Evolutionary conservation across 768 basidiomycete genomes (phyloP).

Genomic region (Podaxis carcinomalis): DNA sequence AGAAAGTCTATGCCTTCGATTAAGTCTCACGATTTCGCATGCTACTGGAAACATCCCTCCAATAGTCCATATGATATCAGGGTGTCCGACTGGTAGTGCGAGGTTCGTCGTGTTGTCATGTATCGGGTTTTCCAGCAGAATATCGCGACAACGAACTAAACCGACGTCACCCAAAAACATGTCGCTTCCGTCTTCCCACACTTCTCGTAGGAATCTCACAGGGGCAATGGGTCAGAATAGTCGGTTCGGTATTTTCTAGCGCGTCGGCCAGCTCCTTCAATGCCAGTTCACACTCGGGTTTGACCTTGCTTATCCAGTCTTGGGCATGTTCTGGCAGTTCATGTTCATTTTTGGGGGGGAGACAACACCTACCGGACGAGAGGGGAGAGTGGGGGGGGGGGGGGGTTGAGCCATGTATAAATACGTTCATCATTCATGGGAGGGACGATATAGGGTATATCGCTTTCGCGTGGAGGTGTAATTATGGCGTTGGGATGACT

Average conservation of each 20-base stretch:
- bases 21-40: not conserved
- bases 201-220: slow-evolving; percentile 47
- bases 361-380: slow-evolving; percentile 28
- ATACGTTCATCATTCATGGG: slow-evolving; percentile 49
- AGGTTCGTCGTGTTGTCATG: slow-evolving; percentile 33
- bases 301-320: slow-evolving; percentile 23
- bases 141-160: slow-evolving; percentile 28
- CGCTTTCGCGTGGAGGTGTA: slow-evolving; percentile 50
- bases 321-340: slow-evolving; percentile 29
- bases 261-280: slow-evolving; percentile 28
- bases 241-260: slow-evolving; percentile 16
- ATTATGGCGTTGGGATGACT: slow-evolving; percentile 52
- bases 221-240: slow-evolving; percentile 45
- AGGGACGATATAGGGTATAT: slow-evolving; percentile 31
- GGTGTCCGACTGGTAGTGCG: slow-evolving; percentile 40
- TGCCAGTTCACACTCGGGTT: slow-evolving; percentile 22
- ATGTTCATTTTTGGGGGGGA: not conserved
- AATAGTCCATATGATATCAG: slow-evolving; percentile 54
- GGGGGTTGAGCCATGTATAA: slow-evolving; percentile 37
- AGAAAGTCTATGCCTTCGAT: slow-evolving; percentile 48
- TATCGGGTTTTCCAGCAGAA: slow-evolving; percentile 14
- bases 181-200: slow-evolving; percentile 52
- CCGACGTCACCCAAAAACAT: slow-evolving; percentile 46
- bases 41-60: slow-evolving; percentile 38
- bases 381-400: slow-evolving; percentile 57